These are phyloP conservation scores for Monosporozyma servazzii DNA, from an alignment of 805 yeast genomes.

Conservation along the genomic window DNA sequence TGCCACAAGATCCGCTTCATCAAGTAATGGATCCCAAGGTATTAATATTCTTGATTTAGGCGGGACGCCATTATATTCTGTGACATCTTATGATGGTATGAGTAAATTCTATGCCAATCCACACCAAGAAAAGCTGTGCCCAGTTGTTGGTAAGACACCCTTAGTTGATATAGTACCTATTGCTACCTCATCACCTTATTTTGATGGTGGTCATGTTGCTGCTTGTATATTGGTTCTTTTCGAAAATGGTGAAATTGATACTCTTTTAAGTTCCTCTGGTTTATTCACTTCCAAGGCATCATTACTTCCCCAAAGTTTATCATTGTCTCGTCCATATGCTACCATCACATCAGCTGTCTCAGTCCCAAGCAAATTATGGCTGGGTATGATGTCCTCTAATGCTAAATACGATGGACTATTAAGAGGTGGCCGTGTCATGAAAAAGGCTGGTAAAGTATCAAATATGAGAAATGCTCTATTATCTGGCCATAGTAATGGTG, in stretches of 20 bases:
- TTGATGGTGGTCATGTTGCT: conserved; percentile 75
- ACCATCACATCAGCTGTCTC: conserved; percentile 46
- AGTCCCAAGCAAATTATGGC: conserved; percentile 62
- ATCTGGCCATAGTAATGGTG: conserved; percentile 83
- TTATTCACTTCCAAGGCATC: conserved; percentile 42
- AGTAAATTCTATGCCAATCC: conserved; percentile 62
- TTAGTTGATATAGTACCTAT: conserved; percentile 44
- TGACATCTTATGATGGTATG: conserved; percentile 80
- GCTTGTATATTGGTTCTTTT: conserved; percentile 47
- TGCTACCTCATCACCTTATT: conserved; percentile 61
- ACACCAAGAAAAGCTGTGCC: conserved; percentile 45
- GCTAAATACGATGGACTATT: conserved; percentile 38
- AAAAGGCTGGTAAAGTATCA: conserved; percentile 38
- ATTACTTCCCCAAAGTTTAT: conserved; percentile 70
- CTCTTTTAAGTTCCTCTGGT: conserved; percentile 51
- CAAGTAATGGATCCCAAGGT: conserved; percentile 33
- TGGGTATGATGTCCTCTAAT: conserved; percentile 49
- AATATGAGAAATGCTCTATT: conserved; percentile 53
- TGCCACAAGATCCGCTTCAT: conserved; percentile 49
- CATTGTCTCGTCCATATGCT: conserved; percentile 69
- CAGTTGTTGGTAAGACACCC: conserved; percentile 40
- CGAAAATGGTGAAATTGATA: conserved; percentile 56
- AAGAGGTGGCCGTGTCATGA: conserved; percentile 66
- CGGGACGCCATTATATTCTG: conserved; percentile 62
- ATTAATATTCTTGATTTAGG: conserved; percentile 66